Percentiles rank a stretch among this genome's conserved stretches.
Conservation (phyloP, 1,284 basidiomycete species). For the Phellinidium pouzarii region DNA sequence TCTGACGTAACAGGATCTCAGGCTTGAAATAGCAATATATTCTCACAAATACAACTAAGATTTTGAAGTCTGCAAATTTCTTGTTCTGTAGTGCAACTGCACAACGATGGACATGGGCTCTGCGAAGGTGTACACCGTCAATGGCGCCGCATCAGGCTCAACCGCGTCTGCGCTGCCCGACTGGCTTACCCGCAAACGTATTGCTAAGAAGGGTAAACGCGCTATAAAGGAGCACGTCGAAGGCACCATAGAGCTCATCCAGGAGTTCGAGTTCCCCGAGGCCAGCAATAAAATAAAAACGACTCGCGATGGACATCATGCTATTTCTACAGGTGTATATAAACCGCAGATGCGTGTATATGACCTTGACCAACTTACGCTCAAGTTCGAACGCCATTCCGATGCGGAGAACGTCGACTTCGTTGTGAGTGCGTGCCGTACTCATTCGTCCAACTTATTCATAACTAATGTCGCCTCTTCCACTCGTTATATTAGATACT, state of each 20-base stretch:
- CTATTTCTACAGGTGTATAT: slow-evolving; percentile 93
- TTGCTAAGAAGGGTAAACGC: slow-evolving; percentile 55
- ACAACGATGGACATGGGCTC: slow-evolving; percentile 22
- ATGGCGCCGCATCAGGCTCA: slow-evolving; percentile 77
- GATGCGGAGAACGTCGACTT: slow-evolving; percentile 99
- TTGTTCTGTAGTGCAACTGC: no score
- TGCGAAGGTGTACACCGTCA: slow-evolving; percentile 87
- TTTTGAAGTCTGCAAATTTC: neutral
- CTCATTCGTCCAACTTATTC: neutral
- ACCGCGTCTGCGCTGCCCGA: slow-evolving; percentile 76
- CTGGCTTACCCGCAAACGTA: slow-evolving; percentile 78
- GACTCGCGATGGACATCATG: slow-evolving; percentile 88
- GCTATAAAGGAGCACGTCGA: slow-evolving; percentile 62
- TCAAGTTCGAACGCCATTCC: slow-evolving; percentile 95
- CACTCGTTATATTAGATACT: no score
- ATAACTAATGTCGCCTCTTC: no score
- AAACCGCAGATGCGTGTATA: slow-evolving; percentile 97
- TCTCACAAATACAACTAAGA: neutral
- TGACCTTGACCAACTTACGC: slow-evolving; percentile 88
- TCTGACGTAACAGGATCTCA: neutral
- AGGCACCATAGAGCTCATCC: slow-evolving; percentile 81
- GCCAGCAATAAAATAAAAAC: slow-evolving; percentile 89
- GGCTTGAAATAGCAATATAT: neutral
- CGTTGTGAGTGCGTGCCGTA: slow-evolving; percentile 68
- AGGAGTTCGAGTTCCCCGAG: slow-evolving; percentile 96